Evolutionary conservation across 176 grass and related monocot genomes (phyloP).

Genomic region (Luzula sylvatica): DNA sequence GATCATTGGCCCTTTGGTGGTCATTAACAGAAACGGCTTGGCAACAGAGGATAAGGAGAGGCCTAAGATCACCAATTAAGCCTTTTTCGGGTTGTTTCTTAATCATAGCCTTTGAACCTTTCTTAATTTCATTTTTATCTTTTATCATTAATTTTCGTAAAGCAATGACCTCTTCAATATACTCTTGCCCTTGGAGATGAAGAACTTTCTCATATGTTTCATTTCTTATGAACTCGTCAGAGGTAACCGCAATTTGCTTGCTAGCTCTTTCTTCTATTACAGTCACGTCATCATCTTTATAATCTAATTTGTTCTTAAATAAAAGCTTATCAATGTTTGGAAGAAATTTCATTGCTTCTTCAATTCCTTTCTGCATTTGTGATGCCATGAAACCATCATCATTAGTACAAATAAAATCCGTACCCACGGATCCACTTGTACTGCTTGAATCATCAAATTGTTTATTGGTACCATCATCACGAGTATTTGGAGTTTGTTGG

Average conservation of each 20-base stretch:
- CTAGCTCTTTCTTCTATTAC: constrained; percentile 22
- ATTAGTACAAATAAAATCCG: not conserved
- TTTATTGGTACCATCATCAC: not conserved
- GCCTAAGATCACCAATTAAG: constrained; percentile 20
- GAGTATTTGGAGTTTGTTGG: not conserved
- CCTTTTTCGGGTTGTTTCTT: constrained; percentile 17
- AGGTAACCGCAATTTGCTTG: constrained; percentile 24
- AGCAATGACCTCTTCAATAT: constrained; percentile 2
- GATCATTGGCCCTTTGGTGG: constrained; percentile 16
- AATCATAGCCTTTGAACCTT: not conserved
- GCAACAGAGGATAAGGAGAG: constrained; percentile 30
- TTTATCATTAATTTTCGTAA: constrained; percentile 25
- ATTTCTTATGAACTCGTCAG: constrained; percentile 17
- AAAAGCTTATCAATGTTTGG: constrained; percentile 33
- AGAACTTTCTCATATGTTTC: constrained; percentile 34
- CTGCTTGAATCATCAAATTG: not conserved
- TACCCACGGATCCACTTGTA: not conserved
- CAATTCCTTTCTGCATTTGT: constrained; percentile 23
- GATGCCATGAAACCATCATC: constrained; percentile 5
- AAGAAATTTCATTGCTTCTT: constrained; percentile 26
- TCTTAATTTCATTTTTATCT: constrained; percentile 6
- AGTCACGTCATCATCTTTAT: constrained; percentile 12
- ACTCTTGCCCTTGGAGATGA: constrained; percentile 9
- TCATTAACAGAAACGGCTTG: constrained; percentile 29
- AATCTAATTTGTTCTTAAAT: not conserved